Percentiles rank a stretch among this genome's conserved stretches.
These are phyloP conservation scores for Elymus sibiricus DNA, from an alignment of 176 grass and related monocot species.

Conservation along the genomic window DNA sequence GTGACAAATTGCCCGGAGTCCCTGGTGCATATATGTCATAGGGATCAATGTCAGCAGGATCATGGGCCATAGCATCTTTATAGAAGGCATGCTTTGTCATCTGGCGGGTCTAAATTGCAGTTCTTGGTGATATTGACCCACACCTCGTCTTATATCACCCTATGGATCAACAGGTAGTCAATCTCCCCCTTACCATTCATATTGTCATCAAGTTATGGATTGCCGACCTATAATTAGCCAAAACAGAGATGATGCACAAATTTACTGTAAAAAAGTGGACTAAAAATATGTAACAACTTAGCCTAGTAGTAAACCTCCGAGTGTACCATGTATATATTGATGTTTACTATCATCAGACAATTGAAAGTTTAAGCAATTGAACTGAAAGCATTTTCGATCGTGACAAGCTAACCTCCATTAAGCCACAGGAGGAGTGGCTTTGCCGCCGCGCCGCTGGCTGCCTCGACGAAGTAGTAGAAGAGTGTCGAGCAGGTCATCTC, in stretches of 20 bases:
- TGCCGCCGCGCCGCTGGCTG: neutral
- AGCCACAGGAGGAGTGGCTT: constrained; percentile 51
- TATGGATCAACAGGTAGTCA: constrained; percentile 31
- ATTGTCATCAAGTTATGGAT: constrained; percentile 8
- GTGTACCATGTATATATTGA: neutral
- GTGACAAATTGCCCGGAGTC: too few relatives aligned
- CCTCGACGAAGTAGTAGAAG: constrained; percentile 52
- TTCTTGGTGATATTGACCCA: constrained; percentile 22
- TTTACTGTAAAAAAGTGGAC: neutral
- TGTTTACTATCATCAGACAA: neutral
- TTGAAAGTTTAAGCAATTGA: neutral
- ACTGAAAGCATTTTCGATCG: neutral
- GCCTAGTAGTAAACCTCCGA: too few relatives aligned
- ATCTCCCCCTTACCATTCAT: neutral
- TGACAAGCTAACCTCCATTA: constrained; percentile 39
- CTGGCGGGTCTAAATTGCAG: constrained; percentile 21
- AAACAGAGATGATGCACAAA: neutral
- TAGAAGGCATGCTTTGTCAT: neutral
- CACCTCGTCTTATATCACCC: constrained; percentile 30
- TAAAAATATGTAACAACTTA: too few relatives aligned
- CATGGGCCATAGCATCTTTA: neutral
- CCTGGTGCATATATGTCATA: constrained; percentile 39
- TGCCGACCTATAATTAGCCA: constrained; percentile 13
- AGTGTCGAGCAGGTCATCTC: constrained; percentile 18
- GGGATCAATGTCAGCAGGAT: constrained; percentile 3